Evolutionary conservation across 2,329 filamentous ascomycete genomes (phyloP).

Genomic region (Colletotrichum sp.): DNA sequence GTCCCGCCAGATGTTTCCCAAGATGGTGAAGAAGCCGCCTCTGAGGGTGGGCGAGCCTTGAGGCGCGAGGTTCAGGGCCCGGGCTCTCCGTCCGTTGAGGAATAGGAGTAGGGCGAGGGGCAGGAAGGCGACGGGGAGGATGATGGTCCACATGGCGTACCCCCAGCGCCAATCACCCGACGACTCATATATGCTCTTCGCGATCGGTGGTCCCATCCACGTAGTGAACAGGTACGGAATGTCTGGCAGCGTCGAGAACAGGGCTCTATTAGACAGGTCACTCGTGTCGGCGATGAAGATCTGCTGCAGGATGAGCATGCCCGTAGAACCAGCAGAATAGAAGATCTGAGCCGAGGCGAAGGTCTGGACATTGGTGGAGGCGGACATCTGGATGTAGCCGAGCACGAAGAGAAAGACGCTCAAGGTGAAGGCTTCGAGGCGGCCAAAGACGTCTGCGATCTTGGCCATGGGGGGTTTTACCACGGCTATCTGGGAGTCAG

Average conservation of each 20-base stretch:
- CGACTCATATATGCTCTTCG: slow-evolving; percentile 45
- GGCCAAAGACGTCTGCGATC: slow-evolving; percentile 66
- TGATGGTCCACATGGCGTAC: slow-evolving; percentile 58
- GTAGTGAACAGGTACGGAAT: neutral
- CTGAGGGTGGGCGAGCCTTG: neutral
- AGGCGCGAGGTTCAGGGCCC: neutral
- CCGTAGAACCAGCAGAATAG: slow-evolving; percentile 64
- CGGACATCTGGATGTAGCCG: slow-evolving; percentile 63
- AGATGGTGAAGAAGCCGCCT: neutral
- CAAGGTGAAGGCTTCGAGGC: slow-evolving; percentile 62
- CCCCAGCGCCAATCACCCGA: slow-evolving; percentile 69
- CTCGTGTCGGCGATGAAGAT: slow-evolving; percentile 70
- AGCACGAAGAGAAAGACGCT: slow-evolving; percentile 59
- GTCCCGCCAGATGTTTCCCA: neutral
- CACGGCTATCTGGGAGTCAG: neutral
- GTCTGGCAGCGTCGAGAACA: neutral
- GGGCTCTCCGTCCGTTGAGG: neutral
- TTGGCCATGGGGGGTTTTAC: slow-evolving; percentile 51
- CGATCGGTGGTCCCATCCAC: neutral
- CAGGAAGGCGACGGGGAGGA: slow-evolving; percentile 61
- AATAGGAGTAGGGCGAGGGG: slow-evolving; percentile 42
- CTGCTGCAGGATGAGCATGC: slow-evolving; percentile 65
- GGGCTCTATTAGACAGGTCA: neutral
- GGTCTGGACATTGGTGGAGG: slow-evolving; percentile 57
- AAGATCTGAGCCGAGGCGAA: slow-evolving; percentile 64